Conservation (phyloP, 805 yeast species). For the Wickerhamomyces queroliae region DNA sequence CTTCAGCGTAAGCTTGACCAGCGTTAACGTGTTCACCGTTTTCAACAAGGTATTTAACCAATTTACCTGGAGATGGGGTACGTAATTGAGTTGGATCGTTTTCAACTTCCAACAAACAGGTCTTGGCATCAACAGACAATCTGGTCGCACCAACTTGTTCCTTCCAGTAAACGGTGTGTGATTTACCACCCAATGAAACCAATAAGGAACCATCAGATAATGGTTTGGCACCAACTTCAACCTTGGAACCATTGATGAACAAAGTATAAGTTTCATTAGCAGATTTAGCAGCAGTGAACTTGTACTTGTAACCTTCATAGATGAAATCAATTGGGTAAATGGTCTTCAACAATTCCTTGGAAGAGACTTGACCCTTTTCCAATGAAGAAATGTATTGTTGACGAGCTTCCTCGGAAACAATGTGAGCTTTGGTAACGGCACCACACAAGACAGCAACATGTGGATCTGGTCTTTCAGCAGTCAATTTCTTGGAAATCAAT, state of each 20-base stretch:
- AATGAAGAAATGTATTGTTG: constrained; percentile 68
- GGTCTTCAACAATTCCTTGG: constrained; percentile 74
- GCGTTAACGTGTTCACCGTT: constrained; percentile 88
- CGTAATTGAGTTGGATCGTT: constrained; percentile 98
- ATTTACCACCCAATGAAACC: constrained; percentile 82
- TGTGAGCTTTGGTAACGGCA: constrained; percentile 93
- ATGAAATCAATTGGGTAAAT: constrained; percentile 92
- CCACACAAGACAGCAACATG: constrained; percentile 91
- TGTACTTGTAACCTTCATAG: constrained; percentile 88
- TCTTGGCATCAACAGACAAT: constrained; percentile 90
- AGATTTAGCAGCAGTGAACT: constrained; percentile 93
- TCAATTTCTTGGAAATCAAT: constrained; percentile 84
- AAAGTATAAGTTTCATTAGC: constrained; percentile 80
- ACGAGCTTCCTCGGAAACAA: constrained; percentile 65
- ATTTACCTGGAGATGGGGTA: constrained; percentile 98
- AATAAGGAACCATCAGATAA: constrained; percentile 93
- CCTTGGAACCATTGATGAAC: constrained; percentile 89
- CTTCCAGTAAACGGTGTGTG: constrained; percentile 96
- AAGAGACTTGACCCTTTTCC: constrained; percentile 94
- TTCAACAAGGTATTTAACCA: constrained; percentile 89
- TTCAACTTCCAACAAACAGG: constrained; percentile 90
- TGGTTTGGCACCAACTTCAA: constrained; percentile 81
- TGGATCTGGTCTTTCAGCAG: constrained; percentile 96
- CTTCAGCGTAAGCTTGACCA: constrained; percentile 96
- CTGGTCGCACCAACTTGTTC: constrained; percentile 96